Base-by-base conservation (phyloP, 148 eudicot species). In the Camellia lanceoleosa region DNA sequence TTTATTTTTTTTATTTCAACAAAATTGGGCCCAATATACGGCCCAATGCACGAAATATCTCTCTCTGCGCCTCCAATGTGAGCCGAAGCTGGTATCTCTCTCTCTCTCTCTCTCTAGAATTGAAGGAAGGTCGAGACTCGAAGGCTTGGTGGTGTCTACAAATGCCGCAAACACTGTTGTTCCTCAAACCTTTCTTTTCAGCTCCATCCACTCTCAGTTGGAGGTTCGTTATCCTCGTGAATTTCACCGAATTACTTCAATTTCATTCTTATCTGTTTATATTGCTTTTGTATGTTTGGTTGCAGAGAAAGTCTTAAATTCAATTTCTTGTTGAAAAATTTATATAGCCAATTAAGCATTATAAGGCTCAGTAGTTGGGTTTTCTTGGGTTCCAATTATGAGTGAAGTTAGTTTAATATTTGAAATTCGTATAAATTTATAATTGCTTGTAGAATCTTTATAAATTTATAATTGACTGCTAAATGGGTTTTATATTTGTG, bases 111-210 rank as follows among this genome's bases (percentile, higher is more conserved):
- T 73, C 47, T 38, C 2, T 30, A 30, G 5, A 46, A 47, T 46
- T 69, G 73, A 56, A 41, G 15, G 30, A 15, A 18, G 51, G 19
- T 42, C 10, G 59, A 46, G 65, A 44, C 55, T 44, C 8, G 14
- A 38, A 16, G 43, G 49, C 20, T 23, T 7, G 38, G 54, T 38
- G 62, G 59, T 30, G 38, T 30, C 58, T 0, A 18, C 15, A 73
- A 73, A 69, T 86, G 86, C 82, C 77, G 54, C 84, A 86, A 68
- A 54, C 88, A 10, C 63, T 79, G 71, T 56, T 73, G 74, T 81
- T 84, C 72, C 62, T 66, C 70, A 86, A 86, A 30, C 86, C 89
- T 38, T 81, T 81, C 80, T 20, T 79, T 81, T 84, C 82, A 58
- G 78, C 78, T 71, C 85, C 89, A 19, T 73, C 86, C 20, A 68